Conservation (phyloP, 352 stramenopile genomes). For the Thalassiosira mediterranea region DNA sequence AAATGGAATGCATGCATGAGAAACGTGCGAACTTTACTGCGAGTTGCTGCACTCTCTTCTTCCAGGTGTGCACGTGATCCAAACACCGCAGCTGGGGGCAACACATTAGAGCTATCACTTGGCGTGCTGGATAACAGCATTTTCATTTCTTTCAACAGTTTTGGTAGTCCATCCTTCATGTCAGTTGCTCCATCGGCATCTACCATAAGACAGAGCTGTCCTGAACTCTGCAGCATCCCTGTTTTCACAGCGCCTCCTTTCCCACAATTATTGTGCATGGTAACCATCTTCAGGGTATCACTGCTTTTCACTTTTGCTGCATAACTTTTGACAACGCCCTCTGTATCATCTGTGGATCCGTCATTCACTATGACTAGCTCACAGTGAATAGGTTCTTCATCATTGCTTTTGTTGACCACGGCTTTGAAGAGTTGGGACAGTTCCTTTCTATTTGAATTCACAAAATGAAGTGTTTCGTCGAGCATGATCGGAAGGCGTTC, state of each 20-base stretch:
- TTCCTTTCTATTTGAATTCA: constrained; percentile 70
- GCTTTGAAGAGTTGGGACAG: constrained; percentile 25
- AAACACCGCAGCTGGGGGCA: constrained; percentile 49
- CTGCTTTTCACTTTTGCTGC: constrained; percentile 24
- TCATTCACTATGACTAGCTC: constrained; percentile 82
- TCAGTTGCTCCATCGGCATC: constrained; percentile 82
- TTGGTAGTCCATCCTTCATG: constrained; percentile 65
- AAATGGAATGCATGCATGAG: constrained; percentile 79
- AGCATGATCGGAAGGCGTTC: constrained; percentile 91
- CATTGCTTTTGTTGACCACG: constrained; percentile 9
- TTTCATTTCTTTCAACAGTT: constrained; percentile 46
- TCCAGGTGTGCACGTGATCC: constrained; percentile 71
- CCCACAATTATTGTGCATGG: constrained; percentile 66
- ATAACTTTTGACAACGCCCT: constrained; percentile 52
- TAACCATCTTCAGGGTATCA: constrained; percentile 54
- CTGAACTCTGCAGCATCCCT: constrained; percentile 63
- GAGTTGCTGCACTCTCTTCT: constrained; percentile 45
- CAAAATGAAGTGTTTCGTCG: constrained; percentile 88
- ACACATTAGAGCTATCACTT: constrained; percentile 14
- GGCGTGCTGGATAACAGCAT: constrained; percentile 10
- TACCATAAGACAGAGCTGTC: constrained; percentile 68
- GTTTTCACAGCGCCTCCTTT: constrained; percentile 77
- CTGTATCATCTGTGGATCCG: constrained; percentile 74
- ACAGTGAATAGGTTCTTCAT: constrained; percentile 7
- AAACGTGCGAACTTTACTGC: constrained; percentile 65